Conservation (phyloP, 192 early-diverging fungal species). For the Entomortierella parvispora region DNA sequence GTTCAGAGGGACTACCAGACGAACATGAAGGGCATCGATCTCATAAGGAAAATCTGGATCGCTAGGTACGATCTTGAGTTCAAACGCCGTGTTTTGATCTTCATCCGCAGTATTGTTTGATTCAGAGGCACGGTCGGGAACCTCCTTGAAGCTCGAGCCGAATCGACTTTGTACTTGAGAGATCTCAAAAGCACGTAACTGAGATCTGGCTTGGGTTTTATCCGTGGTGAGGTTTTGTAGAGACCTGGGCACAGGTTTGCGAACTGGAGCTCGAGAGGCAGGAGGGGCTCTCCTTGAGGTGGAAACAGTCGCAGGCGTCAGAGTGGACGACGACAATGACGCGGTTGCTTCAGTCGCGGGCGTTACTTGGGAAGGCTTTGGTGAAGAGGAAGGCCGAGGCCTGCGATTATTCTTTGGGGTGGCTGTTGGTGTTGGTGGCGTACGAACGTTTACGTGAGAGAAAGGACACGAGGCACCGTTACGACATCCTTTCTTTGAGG, state of each 20-base stretch:
- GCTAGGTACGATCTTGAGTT: conserved; percentile 49
- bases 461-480: conserved; percentile 23
- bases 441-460: not conserved
- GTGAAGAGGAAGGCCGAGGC: not conserved
- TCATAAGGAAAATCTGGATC: conserved; percentile 90
- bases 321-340: too few relatives aligned
- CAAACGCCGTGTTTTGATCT: not conserved
- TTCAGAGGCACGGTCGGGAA: not conserved
- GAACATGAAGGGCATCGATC: conserved; percentile 67
- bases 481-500: conserved; percentile 25
- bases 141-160: not conserved
- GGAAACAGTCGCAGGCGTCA: not conserved
- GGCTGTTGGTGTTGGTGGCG: not conserved
- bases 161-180: conserved; percentile 27
- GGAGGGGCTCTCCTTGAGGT: not conserved
- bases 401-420: too few relatives aligned
- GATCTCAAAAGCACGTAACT: conserved; percentile 28
- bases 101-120: not conserved
- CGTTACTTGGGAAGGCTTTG: not conserved
- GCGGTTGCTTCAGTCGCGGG: too few relatives aligned
- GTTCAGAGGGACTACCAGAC: conserved; percentile 64
- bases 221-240: conserved; percentile 11
- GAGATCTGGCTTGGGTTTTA: not conserved
- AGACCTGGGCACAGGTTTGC: conserved; percentile 20
- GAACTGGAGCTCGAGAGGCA: conserved; percentile 14